Conservation (phyloP, 78 protist species). For the Mastigamoeba balamuthi region DNA sequence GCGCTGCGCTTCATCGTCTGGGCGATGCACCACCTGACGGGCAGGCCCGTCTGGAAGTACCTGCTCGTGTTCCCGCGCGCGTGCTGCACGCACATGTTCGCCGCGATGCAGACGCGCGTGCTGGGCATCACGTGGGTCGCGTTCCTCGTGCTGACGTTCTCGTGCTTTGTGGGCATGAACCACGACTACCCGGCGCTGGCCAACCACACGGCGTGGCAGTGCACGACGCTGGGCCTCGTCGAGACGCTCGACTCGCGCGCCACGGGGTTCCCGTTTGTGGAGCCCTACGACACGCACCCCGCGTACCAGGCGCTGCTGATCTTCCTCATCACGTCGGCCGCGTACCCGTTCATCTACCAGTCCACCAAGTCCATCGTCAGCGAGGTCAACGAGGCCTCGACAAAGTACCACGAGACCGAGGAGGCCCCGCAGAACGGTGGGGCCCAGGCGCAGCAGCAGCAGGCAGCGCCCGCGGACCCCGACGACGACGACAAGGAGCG, state of each 20-base stretch:
- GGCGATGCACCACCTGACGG: neutral
- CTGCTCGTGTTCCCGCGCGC: neutral
- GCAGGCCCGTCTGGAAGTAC: neutral
- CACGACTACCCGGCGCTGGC: neutral
- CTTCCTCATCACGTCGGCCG: neutral
- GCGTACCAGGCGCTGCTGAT: neutral
- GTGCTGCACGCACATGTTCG: neutral
- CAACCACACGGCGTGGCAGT: neutral
- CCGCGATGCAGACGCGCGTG: neutral
- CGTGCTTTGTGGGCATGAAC: neutral
- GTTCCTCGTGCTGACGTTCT: neutral
- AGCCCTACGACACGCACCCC: neutral
- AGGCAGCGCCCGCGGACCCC: too few relatives aligned
- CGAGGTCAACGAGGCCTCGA: neutral
- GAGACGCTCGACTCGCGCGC: neutral
- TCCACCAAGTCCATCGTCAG: neutral
- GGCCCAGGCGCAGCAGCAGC: too few relatives aligned
- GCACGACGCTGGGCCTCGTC: neutral
- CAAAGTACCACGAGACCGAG: neutral
- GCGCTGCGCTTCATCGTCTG: neutral
- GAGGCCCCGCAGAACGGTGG: neutral
- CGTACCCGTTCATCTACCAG: neutral
- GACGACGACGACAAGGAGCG: too few relatives aligned
- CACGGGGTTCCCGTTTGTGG: neutral
- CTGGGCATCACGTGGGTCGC: neutral